phyloP scores from a whole-genome alignment of 345 rosid genomes.

The Carallia brachiata region DNA sequence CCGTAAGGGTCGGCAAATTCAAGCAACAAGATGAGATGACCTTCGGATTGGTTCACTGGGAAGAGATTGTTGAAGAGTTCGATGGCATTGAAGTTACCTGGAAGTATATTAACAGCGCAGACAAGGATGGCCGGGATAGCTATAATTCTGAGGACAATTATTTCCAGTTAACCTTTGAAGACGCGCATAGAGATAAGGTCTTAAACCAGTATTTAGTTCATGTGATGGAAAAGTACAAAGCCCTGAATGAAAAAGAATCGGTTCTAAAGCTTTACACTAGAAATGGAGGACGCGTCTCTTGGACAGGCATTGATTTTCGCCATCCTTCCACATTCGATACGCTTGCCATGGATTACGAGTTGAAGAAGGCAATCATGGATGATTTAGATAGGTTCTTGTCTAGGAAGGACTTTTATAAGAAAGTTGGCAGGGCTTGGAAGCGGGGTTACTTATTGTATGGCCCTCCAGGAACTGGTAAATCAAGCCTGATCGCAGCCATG shows the following conservation, averaged over 20 bases:
- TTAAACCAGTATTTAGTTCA: too few relatives aligned
- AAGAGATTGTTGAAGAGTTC: neutral
- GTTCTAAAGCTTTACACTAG: too few relatives aligned
- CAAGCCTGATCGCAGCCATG: slow-evolving; percentile 59
- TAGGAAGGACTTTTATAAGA: slow-evolving; percentile 50
- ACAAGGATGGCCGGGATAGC: too few relatives aligned
- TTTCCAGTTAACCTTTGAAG: too few relatives aligned
- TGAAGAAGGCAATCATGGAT: slow-evolving; percentile 38
- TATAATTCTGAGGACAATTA: too few relatives aligned
- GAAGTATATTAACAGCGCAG: neutral
- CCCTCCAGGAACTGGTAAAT: slow-evolving; percentile 65
- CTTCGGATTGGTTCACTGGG: neutral
- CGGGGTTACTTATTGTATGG: slow-evolving; percentile 55
- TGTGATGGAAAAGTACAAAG: too few relatives aligned
- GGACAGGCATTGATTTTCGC: too few relatives aligned
- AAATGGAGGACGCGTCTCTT: too few relatives aligned
- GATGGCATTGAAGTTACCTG: neutral
- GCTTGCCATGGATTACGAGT: slow-evolving; percentile 38
- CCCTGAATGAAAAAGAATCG: too few relatives aligned
- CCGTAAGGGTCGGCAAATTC: neutral
- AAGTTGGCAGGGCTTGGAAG: slow-evolving; percentile 61
- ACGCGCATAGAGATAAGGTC: too few relatives aligned
- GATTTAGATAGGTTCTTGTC: slow-evolving; percentile 45
- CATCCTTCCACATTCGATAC: slow-evolving; percentile 38
- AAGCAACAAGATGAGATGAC: neutral